Percentiles rank a stretch among this genome's conserved stretches.
These are phyloP conservation scores for Nicotiana attenuata DNA, from an alignment of 257 asterid genomes.

Conservation along the genomic window DNA sequence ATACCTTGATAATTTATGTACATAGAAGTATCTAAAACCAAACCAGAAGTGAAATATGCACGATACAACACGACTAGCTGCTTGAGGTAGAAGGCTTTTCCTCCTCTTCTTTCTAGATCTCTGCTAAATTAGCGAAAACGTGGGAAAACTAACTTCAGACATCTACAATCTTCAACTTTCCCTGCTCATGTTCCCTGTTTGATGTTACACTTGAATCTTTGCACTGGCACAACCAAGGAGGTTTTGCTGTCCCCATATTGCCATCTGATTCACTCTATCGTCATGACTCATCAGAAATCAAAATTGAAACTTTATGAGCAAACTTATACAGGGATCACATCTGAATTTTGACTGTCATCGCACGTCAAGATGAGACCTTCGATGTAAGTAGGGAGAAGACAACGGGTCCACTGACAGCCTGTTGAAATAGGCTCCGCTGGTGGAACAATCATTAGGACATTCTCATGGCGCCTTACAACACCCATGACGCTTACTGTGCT, in stretches of 20 bases:
- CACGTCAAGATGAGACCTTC: conserved; percentile 41
- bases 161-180: neutral
- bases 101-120: neutral
- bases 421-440: conserved; percentile 47
- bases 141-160: neutral
- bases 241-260: neutral
- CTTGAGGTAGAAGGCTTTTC: neutral
- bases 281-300: neutral
- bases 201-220: neutral
- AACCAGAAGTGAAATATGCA: neutral
- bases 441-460: conserved; percentile 56
- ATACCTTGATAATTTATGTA: conserved; percentile 1
- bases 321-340: conserved; percentile 51
- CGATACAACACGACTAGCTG: conserved; percentile 4
- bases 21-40: conserved; percentile 7
- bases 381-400: conserved; percentile 36
- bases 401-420: conserved; percentile 39
- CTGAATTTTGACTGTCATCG: conserved; percentile 29
- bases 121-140: neutral
- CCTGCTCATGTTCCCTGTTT: neutral
- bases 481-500: conserved; percentile 61
- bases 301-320: neutral
- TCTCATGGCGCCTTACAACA: conserved; percentile 42
- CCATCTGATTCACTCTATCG: neutral
- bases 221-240: neutral